Evolutionary conservation across 108 stramenopile genomes (phyloP).

Genomic region (Cyclotella baltica): DNA sequence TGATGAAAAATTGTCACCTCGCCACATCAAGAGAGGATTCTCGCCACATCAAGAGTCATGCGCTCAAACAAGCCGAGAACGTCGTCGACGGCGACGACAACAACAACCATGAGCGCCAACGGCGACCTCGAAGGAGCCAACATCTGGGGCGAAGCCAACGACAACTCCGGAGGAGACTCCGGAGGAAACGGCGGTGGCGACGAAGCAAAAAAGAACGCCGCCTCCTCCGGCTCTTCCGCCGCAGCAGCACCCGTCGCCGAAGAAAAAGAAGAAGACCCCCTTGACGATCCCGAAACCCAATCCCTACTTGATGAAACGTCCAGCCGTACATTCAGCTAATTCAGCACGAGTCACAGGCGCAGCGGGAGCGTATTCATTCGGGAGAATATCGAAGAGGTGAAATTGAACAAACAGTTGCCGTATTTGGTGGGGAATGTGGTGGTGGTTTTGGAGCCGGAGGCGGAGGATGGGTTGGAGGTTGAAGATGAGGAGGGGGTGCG

Average conservation of each 20-base stretch:
- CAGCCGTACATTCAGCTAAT: conserved; percentile 94
- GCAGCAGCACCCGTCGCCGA: conserved; percentile 47
- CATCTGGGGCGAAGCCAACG: conserved; percentile 91
- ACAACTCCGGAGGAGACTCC: conserved; percentile 43
- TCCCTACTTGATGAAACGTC: conserved; percentile 82
- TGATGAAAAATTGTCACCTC: too few relatives aligned
- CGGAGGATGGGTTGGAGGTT: conserved; percentile 90
- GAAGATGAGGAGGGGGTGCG: conserved; percentile 77
- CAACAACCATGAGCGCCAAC: conserved; percentile 35
- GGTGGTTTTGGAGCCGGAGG: conserved; percentile 92
- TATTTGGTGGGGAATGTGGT: conserved; percentile 99
- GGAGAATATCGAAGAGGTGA: conserved; percentile 99
- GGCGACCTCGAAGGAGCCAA: conserved; percentile 93
- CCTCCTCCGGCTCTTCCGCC: conserved; percentile 1
- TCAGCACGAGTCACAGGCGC: conserved; percentile 89
- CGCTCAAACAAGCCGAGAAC: too few relatives aligned
- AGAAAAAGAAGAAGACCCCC: conserved; percentile 40
- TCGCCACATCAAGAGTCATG: too few relatives aligned
- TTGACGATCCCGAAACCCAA: conserved; percentile 30
- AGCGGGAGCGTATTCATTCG: conserved; percentile 97
- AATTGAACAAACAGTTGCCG: conserved; percentile 99
- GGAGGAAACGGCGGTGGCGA: conserved; percentile 48
- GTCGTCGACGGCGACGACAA: too few relatives aligned
- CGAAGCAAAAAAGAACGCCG: conserved; percentile 25
- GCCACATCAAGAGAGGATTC: too few relatives aligned